Evolutionary conservation across 2,329 filamentous ascomycete genomes (phyloP), one percentile per base, ranked within the genome.

Genomic region (Sphaerulina vaccinii): DNA sequence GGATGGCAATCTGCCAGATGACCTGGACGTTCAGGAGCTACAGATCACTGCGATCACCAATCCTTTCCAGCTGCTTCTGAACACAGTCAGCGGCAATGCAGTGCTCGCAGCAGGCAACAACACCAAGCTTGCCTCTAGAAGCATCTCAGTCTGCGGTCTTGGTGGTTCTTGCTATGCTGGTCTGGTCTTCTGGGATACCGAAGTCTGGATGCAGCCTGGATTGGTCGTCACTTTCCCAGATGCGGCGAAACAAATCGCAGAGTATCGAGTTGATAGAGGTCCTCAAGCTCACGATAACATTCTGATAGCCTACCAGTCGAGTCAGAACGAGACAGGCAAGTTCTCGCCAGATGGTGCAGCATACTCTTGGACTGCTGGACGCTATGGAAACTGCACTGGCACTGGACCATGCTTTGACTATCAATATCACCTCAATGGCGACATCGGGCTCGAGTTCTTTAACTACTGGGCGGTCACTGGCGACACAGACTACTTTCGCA

Each of bases 361-460:
- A 1, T 88, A 80, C 61, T 79, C 84, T 1, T 88, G 85, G 85
- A 87, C 84, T 0, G 80, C 80, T 59, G 84, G 81, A 7, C 71
- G 83, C 5, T 84, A 76, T 61, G 85, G 85, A 2, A 87, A 88
- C 61, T 88, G 85, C 61, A 88, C 85, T 4, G 73, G 67, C 1
- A 75, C 72, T n/a, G 75, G 75, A 5, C 73, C 75, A 15, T 88
- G 85, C 65, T 85, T 83, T 60, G 84, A 88, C 65, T 87, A 88
- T 58, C 77, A 88, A 64, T 88, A 88, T 60, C 85, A 88, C 65
- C 61, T 88, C 32, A 87, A 87, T 59, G 82, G 83, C 6, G 85
- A 87, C 58, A 86, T 88, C 58, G 82, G 80, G 0, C 71, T 86
- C 23, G 75, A 81, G 1, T 72, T 85, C 53, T 75, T 80, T 59